A percentile compares a stretch with the other conserved stretches of the same genome.
These are phyloP conservation scores for Pseudocercospora fuligena DNA, from an alignment of 2,329 filamentous ascomycete species.

Conservation along the genomic window DNA sequence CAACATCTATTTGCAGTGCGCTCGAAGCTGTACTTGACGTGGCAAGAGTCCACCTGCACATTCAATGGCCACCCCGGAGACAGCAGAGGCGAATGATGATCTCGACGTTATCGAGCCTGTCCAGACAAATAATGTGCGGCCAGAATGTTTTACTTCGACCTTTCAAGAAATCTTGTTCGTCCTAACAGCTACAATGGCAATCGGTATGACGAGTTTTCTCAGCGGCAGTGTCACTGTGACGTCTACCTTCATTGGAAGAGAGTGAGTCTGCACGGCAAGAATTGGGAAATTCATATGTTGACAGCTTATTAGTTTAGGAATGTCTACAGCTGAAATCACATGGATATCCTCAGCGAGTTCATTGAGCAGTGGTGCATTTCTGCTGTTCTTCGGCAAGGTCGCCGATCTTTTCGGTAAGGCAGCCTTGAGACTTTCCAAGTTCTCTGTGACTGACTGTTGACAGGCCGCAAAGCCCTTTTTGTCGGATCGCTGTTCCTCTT, in stretches of 20 bases:
- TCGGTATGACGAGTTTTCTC: slow-evolving; percentile 66
- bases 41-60: too few relatives aligned
- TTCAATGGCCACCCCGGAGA: background rate
- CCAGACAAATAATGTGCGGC: slow-evolving; percentile 45
- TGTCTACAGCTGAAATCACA: slow-evolving; percentile 69
- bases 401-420: slow-evolving; percentile 64
- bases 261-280: slow-evolving; percentile 11
- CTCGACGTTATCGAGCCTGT: slow-evolving; percentile 26
- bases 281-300: background rate
- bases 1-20: too few relatives aligned
- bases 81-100: slow-evolving; percentile 9
- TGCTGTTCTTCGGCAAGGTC: slow-evolving; percentile 69
- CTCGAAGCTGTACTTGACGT: too few relatives aligned
- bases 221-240: slow-evolving; percentile 65
- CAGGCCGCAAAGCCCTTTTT: slow-evolving; percentile 63
- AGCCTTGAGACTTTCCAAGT: background rate
- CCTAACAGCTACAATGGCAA: slow-evolving; percentile 68
- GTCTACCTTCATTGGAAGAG: slow-evolving; percentile 61
- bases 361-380: slow-evolving; percentile 66
- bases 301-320: slow-evolving; percentile 56
- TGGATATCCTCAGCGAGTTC: slow-evolving; percentile 69
- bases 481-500: slow-evolving; percentile 65
- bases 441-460: background rate
- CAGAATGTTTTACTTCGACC: slow-evolving; percentile 65
- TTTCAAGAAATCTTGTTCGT: slow-evolving; percentile 69